Evolutionary conservation across 1,139 yeast genomes (phyloP), one percentile per base, ranked within the genome.

Genomic region (Scheffersomyces cryptocercus): DNA sequence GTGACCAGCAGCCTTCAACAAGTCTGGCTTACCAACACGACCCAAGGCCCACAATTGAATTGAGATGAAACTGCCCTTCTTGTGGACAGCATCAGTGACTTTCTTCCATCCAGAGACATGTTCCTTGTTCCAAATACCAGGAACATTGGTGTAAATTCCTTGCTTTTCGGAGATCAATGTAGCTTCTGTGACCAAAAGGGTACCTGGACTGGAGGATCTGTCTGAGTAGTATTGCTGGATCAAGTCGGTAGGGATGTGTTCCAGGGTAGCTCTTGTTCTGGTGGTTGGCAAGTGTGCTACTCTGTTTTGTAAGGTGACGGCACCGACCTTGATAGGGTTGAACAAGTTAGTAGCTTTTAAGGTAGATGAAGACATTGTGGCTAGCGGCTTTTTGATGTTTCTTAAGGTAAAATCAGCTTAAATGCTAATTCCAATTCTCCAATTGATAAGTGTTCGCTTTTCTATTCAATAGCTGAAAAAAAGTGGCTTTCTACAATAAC

Each of bases 181-280:
- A 35, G 65, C 72, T 48, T 70, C 75, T 9, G 68, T 53, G 46
- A 68, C 58, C n/a, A 69, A 44, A 54, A 69, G 51, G 9, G 71
- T 56, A 14, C 75, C 75, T 14, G 68, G 64, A 40, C 56, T 54
- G 41, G 54, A 53, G 13, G 73, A 56, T 42, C 72, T 58, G 43
- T 65, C 66, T 36, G 49, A 56, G 52, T 68, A 69, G 50, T 68
- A 65, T 36, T 64, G 61, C 12, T 52, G 15, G 14, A 14, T 15
- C 39, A 53, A 48, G 28, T 52, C 49, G 32, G 50, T 38, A 1
- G 56, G 54, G 6, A 44, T 36, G 39, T 46, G 48, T 42, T 46
- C 47, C 10, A 33, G 44, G 40, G 45, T 33, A 14, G 52, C 49
- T 37, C 56, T 43, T 36, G 33, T 28, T 52, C 29, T 62, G 62